These are phyloP conservation scores for Parastagonospora avenae DNA, from an alignment of 2,329 filamentous ascomycete species.

Conservation along the genomic window DNA sequence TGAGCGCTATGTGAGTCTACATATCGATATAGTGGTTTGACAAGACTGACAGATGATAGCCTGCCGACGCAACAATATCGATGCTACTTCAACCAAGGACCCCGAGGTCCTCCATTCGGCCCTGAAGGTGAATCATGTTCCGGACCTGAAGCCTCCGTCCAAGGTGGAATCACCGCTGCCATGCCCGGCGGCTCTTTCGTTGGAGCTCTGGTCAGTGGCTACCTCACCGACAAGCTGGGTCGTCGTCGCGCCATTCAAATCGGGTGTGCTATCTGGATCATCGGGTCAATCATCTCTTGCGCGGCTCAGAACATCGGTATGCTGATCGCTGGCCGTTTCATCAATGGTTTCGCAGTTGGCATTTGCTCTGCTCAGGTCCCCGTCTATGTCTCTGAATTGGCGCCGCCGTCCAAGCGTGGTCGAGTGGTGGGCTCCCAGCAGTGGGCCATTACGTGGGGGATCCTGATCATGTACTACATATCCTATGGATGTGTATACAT, in stretches of 20 bases:
- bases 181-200: conserved; percentile 75
- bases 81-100: conserved; percentile 70
- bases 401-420: conserved; percentile 63
- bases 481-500: conserved; percentile 45
- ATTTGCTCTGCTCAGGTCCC: conserved; percentile 73
- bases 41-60: conserved; percentile 47
- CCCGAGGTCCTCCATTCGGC: conserved; percentile 36
- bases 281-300: conserved; percentile 67
- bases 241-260: conserved; percentile 60
- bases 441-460: conserved; percentile 73
- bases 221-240: conserved; percentile 62
- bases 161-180: conserved; percentile 72
- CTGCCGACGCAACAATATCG: conserved; percentile 72
- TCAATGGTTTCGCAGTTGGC: conserved; percentile 75
- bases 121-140: conserved; percentile 50
- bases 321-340: conserved; percentile 72
- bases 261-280: conserved; percentile 59
- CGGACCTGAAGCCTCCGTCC: conserved; percentile 54
- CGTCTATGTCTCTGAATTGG: conserved; percentile 71
- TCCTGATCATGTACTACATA: conserved; percentile 48
- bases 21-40: background rate
- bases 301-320: conserved; percentile 70
- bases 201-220: conserved; percentile 65
- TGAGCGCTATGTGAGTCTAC: conserved; percentile 58
- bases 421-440: conserved; percentile 74